Conservation (phyloP, 768 basidiomycete species). For the Termitomyces sp. region DNA sequence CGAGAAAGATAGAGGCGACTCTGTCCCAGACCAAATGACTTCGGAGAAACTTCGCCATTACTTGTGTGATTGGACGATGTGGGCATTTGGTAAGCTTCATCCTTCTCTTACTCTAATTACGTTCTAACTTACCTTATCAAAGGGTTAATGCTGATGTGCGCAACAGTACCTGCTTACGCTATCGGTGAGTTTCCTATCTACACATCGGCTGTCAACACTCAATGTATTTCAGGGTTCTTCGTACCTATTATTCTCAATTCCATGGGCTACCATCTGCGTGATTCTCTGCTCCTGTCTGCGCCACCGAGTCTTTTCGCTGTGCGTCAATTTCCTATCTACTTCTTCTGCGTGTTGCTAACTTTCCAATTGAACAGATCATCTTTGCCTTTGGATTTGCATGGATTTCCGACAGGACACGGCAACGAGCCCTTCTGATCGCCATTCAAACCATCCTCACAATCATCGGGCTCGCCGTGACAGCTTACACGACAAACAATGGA, state of each 20-base stretch:
- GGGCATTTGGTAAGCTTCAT: constrained; percentile 25
- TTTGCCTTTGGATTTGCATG: constrained; percentile 32
- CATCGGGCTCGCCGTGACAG: constrained; percentile 26
- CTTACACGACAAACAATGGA: constrained; percentile 21
- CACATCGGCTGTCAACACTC: neutral
- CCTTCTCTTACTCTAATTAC: too few species aligned
- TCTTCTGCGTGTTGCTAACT: constrained; percentile 18
- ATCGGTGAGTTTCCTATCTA: constrained; percentile 15
- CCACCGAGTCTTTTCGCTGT: constrained; percentile 29
- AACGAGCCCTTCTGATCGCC: constrained; percentile 27
- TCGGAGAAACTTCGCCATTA: constrained; percentile 24
- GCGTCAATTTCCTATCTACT: constrained; percentile 20
- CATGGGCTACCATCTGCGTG: constrained; percentile 26
- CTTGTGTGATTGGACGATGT: constrained; percentile 29
- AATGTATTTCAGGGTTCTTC: constrained; percentile 19
- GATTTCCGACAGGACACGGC: constrained; percentile 30
- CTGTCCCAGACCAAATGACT: constrained; percentile 28
- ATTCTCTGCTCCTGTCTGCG: constrained; percentile 27
- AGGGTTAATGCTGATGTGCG: constrained; percentile 32
- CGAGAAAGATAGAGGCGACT: constrained; percentile 30
- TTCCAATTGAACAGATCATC: constrained; percentile 18
- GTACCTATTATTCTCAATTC: constrained; percentile 27
- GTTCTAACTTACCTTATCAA: neutral
- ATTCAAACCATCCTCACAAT: constrained; percentile 26
- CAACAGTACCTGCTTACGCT: constrained; percentile 32